Percentiles rank a stretch among this genome's conserved stretches.
Evolutionary conservation across 75 land plant species (phyloP).

Genomic region (Gnetum montanum): DNA sequence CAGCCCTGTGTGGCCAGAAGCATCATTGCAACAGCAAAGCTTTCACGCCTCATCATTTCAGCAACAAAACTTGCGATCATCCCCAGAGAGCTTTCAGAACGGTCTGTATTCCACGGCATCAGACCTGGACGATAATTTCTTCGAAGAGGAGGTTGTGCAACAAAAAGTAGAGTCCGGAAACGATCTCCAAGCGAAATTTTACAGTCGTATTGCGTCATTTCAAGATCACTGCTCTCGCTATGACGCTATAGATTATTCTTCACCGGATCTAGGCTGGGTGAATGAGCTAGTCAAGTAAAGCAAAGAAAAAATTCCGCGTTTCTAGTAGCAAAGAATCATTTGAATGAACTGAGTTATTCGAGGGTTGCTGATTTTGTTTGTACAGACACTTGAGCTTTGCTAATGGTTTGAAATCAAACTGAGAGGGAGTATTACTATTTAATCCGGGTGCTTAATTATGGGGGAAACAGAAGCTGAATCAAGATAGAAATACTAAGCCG

Average conservation of each 20-base stretch:
- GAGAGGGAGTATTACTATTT: too few relatives aligned
- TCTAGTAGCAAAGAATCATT: too few relatives aligned
- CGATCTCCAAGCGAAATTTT: constrained; percentile 66
- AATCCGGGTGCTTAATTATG: too few relatives aligned
- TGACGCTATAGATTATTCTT: constrained; percentile 12
- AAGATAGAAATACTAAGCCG: too few relatives aligned
- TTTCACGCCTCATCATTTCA: not conserved
- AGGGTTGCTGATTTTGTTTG: too few relatives aligned
- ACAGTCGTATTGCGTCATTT: constrained; percentile 48
- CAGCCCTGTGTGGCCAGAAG: not conserved
- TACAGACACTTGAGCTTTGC: too few relatives aligned
- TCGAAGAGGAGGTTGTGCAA: constrained; percentile 12
- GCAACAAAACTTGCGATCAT: not conserved
- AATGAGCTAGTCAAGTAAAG: constrained; percentile 32
- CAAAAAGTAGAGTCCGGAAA: constrained; percentile 89
- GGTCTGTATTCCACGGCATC: not conserved
- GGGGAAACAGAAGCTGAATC: too few relatives aligned
- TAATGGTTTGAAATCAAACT: too few relatives aligned
- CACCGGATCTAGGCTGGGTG: constrained; percentile 63
- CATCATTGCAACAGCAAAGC: not conserved
- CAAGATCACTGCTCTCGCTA: constrained; percentile 3
- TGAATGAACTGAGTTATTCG: too few relatives aligned
- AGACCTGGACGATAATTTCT: not conserved
- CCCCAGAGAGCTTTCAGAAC: not conserved
- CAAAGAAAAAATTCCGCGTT: not conserved